Evolutionary conservation across 2,329 filamentous ascomycete species (phyloP).

Genomic region (Sporothrix pallida): DNA sequence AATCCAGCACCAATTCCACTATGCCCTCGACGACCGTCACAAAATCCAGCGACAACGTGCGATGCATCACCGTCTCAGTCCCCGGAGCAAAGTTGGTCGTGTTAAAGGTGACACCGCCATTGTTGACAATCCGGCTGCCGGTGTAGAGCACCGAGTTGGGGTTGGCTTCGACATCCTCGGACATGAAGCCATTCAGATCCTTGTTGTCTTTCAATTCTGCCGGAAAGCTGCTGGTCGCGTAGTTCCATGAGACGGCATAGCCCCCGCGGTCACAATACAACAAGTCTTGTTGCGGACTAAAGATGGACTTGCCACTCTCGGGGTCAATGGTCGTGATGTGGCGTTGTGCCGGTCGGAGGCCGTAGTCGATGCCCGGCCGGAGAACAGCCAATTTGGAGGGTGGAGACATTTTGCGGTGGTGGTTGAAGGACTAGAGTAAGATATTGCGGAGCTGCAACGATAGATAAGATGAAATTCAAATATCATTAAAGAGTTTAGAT

Average conservation of each 20-base stretch:
- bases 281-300: background rate
- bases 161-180: background rate
- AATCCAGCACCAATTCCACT: background rate
- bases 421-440: no score
- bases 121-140: background rate
- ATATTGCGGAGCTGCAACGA: no score
- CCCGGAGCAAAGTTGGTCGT: background rate
- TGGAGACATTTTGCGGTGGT: background rate
- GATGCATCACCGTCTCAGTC: background rate
- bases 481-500: no score
- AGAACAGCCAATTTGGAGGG: background rate
- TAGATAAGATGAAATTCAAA: no score
- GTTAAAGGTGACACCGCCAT: background rate
- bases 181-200: background rate
- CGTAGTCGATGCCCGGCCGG: background rate
- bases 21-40: background rate
- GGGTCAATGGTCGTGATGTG: background rate
- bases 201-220: background rate
- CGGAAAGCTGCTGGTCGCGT: background rate
- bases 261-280: background rate
- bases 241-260: background rate
- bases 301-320: background rate
- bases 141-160: background rate
- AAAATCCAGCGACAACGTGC: background rate
- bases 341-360: background rate